Conservation (phyloP, 768 basidiomycete species). For the Leucosporidium creatinivorum region DNA sequence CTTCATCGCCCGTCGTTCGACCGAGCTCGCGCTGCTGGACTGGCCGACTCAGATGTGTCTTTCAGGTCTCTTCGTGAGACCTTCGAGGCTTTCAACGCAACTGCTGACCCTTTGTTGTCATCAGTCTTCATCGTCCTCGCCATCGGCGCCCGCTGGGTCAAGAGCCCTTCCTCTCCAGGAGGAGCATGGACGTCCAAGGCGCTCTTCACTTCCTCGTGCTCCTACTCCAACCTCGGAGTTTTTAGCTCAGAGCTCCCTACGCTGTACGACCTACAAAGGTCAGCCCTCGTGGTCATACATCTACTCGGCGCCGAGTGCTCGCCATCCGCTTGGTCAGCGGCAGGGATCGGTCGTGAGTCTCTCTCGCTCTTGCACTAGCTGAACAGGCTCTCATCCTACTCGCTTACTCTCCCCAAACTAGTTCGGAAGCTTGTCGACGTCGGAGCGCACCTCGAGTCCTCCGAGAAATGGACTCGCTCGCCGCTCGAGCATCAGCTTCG, state of each 20-base stretch:
- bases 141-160: conserved; percentile 53
- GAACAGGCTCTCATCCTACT: too few relatives aligned
- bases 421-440: conserved; percentile 67
- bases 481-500: conserved; percentile 61
- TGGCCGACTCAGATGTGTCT: conserved; percentile 49
- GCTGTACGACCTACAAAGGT: conserved; percentile 28
- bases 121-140: conserved; percentile 64
- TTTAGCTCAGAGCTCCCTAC: not conserved
- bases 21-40: conserved; percentile 46
- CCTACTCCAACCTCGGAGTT: conserved; percentile 2
- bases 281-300: conserved; percentile 47
- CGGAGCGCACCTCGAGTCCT: conserved; percentile 63
- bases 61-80: conserved; percentile 50
- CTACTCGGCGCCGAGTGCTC: conserved; percentile 35
- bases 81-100: too few relatives aligned
- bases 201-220: conserved; percentile 5
- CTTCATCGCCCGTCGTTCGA: conserved; percentile 68
- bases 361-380: too few relatives aligned
- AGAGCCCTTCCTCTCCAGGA: conserved; percentile 50
- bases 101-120: too few relatives aligned
- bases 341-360: conserved; percentile 29
- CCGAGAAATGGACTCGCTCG: conserved; percentile 39
- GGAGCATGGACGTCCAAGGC: conserved; percentile 41
- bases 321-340: conserved; percentile 31
- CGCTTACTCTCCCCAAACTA: conserved; percentile 52